phyloP scores from a whole-genome alignment of 2,329 filamentous ascomycete genomes.

The Colletotrichum cereale region DNA sequence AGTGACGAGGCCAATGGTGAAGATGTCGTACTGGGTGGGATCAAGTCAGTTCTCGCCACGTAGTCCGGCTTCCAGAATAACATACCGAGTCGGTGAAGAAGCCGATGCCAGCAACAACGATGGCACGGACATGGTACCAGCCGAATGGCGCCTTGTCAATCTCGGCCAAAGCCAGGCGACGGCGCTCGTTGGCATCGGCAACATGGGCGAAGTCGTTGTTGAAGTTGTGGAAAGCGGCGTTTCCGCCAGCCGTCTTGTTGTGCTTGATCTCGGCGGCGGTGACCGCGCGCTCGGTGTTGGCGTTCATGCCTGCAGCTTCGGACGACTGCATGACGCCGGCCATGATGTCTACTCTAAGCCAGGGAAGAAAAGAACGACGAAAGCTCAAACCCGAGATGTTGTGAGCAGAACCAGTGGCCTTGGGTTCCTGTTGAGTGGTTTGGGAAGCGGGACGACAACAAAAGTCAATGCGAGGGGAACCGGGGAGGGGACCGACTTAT shows the following conservation, averaged over 20 bases:
- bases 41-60: not conserved
- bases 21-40: conserved; percentile 75
- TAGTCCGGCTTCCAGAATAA: not conserved
- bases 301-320: conserved; percentile 7
- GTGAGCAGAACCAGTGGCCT: not conserved
- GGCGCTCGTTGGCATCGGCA: conserved; percentile 81
- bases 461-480: conserved; percentile 11
- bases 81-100: conserved; percentile 84
- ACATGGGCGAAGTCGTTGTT: conserved; percentile 77
- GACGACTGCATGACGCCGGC: conserved; percentile 26
- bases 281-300: not conserved
- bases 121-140: conserved; percentile 85
- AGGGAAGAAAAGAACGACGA: conserved; percentile 28
- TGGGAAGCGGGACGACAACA: conserved; percentile 4
- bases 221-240: conserved; percentile 81
- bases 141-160: conserved; percentile 86
- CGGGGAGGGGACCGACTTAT: conserved; percentile 27
- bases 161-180: conserved; percentile 82
- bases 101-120: conserved; percentile 83
- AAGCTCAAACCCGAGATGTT: conserved; percentile 11
- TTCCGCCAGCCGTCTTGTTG: conserved; percentile 71
- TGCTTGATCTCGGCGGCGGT: conserved; percentile 27
- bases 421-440: conserved; percentile 13
- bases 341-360: conserved; percentile 31
- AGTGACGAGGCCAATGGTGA: conserved; percentile 79